These are phyloP conservation scores for Coemansia sp. DNA, from an alignment of 192 early-diverging fungal genomes.

Conservation along the genomic window DNA sequence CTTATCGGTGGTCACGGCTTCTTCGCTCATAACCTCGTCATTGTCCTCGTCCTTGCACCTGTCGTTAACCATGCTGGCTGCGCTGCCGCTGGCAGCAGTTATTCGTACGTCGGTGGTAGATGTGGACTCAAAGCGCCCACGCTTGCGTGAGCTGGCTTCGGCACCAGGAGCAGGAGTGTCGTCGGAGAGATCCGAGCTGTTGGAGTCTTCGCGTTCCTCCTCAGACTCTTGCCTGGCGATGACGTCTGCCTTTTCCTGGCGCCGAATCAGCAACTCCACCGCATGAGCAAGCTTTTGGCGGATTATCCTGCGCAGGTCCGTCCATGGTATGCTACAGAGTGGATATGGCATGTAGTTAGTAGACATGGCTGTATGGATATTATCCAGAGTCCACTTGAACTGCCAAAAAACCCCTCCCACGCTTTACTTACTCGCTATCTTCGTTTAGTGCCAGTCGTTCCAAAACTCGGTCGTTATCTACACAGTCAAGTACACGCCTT, in stretches of 20 bases:
- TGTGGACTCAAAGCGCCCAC: not conserved
- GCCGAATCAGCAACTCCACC: slow-evolving; percentile 18
- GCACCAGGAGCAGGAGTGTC: not conserved
- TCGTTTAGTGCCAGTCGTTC: slow-evolving; percentile 42
- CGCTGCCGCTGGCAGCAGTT: not conserved
- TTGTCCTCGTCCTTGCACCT: slow-evolving; percentile 2
- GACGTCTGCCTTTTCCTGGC: slow-evolving; percentile 7
- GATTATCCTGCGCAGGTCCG: slow-evolving; percentile 37
- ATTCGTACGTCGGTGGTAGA: not conserved
- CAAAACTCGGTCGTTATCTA: slow-evolving; percentile 37
- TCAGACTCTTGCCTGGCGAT: not conserved
- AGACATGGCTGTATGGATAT: not conserved
- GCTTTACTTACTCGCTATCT: slow-evolving; percentile 25
- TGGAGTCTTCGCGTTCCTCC: not conserved
- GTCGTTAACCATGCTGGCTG: not conserved
- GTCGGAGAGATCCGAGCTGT: slow-evolving; percentile 5
- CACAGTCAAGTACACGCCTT: not conserved
- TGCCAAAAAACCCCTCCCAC: not conserved
- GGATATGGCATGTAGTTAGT: not conserved
- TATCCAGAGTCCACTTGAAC: not conserved
- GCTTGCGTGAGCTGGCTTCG: not conserved
- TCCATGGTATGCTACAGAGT: slow-evolving; percentile 33
- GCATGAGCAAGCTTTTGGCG: slow-evolving; percentile 35
- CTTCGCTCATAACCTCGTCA: not conserved
- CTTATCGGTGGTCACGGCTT: not conserved